These are phyloP conservation scores for Truncatella angustata DNA, from an alignment of 2,329 filamentous ascomycete species.

Conservation along the genomic window DNA sequence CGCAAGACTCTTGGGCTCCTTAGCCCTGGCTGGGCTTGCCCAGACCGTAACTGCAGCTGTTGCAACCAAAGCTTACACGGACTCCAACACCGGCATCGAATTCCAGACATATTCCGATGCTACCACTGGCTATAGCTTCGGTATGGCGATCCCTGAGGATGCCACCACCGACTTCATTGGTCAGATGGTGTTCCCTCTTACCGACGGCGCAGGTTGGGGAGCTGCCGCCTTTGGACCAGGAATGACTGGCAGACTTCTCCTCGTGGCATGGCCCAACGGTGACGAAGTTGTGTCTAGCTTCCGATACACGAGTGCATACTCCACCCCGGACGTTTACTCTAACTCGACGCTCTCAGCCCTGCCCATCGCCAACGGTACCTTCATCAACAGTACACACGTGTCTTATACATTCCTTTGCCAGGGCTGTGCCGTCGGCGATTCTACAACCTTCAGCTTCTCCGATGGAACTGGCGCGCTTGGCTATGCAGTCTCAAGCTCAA, in stretches of 20 bases:
- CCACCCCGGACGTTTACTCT: not conserved
- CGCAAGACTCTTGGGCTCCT: not conserved
- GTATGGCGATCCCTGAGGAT: not conserved
- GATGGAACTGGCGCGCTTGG: not conserved
- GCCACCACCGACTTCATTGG: not conserved
- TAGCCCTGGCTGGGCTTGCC: conserved; percentile 1
- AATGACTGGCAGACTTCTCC: conserved; percentile 5
- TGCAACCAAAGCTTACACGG: conserved; percentile 5
- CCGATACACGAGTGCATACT: conserved; percentile 1
- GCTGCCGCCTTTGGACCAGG: not conserved
- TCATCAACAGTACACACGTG: conserved; percentile 6
- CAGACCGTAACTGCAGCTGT: not conserved
- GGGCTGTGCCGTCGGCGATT: not conserved
- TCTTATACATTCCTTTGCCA: conserved; percentile 5
- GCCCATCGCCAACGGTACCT: conserved; percentile 4
- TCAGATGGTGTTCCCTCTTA: not conserved
- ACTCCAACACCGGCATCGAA: conserved; percentile 4
- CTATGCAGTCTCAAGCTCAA: not conserved
- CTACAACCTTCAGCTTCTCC: not conserved
- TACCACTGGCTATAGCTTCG: not conserved
- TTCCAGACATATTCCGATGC: not conserved
- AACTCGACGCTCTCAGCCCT: not conserved
- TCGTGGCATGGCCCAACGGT: conserved; percentile 7
- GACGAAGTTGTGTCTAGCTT: not conserved
- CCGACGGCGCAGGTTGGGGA: conserved; percentile 3